Base-by-base conservation (phyloP, 768 basidiomycete genomes). In the Termitomyces sp. region DNA sequence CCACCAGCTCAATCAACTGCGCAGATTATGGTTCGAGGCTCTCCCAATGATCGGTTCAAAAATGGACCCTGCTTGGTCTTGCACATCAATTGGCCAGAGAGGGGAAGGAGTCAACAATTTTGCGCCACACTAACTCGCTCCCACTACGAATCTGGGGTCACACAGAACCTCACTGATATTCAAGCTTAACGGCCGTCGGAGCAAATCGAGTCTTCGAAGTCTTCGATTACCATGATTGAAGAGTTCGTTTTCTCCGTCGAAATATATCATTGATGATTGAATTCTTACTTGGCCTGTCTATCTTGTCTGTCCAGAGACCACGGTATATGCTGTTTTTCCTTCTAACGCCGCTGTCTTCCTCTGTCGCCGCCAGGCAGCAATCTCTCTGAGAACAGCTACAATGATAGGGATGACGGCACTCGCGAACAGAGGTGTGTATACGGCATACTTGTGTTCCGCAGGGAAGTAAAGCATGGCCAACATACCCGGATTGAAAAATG, bases 401-500 rank as follows among this genome's bases (percentile, higher is more conserved):
- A 94, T 61, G 57, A 98, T 73, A 6, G 96, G 95, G 33, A 96
- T 89, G 3, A 91, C 80, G 7, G 94, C 84, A 52, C 94, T 95
- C 2, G 93, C 96, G 71, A 99, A 98, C 38, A 99, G 75, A 0
- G 97, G 96, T 0, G 93, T 89, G 72, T 98, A 98, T 9, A 99
- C 94, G 2, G 96, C 96, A 72, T 94, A 96, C 71, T 92, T 98
- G 78, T 98, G 97, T 70, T 98, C 97, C 20, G 94, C 89, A 22
- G 97, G 97, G 75, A 98, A 98, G 74, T 99, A 99, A 22, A 99
- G 80, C 70, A 98, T 75, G 15, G 94, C 95, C 66, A 98, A 76
- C 95, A 98, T 97, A 20, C 91, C 92, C 0, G 96, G 97, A 73
- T 94, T 92, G 77, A 97, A 98, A 80, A 97, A 98, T 4, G 97